phyloP scores from a whole-genome alignment of 768 basidiomycete species.

The Boletus bicolor region DNA sequence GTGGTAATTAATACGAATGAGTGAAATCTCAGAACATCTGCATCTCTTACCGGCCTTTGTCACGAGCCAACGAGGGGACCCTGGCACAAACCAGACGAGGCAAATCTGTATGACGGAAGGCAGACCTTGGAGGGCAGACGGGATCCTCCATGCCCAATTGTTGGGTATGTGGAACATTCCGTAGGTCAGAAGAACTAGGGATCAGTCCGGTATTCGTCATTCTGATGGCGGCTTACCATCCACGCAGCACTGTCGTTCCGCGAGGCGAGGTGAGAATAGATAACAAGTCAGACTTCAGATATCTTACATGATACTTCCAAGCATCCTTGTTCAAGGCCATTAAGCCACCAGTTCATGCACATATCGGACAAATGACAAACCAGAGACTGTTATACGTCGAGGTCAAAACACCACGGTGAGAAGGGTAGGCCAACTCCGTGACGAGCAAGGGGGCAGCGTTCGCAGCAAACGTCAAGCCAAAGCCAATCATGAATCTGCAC shows the following conservation, averaged over 20 bases:
- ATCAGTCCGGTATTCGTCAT: neutral
- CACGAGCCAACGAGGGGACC: conserved; percentile 32
- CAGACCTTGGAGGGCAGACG: conserved; percentile 13
- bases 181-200: conserved; percentile 7
- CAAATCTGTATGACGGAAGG: conserved; percentile 9
- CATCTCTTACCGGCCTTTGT: conserved; percentile 26
- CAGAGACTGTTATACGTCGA: conserved; percentile 44
- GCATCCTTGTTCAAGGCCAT: conserved; percentile 9
- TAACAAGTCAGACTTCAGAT: neutral
- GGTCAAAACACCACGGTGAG: conserved; percentile 45
- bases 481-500: conserved; percentile 37
- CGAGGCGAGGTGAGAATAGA: neutral
- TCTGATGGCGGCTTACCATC: conserved; percentile 33
- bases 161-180: conserved; percentile 12
- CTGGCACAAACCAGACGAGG: conserved; percentile 33
- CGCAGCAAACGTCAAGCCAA: conserved; percentile 41
- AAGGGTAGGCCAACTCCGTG: conserved; percentile 47
- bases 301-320: conserved; percentile 34
- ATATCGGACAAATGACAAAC: conserved; percentile 22
- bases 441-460: conserved; percentile 48
- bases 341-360: neutral
- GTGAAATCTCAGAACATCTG: neutral
- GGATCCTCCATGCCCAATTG: conserved; percentile 20
- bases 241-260: conserved; percentile 53
- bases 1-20: neutral